Base-by-base conservation (phyloP, 2,329 filamentous ascomycete genomes). In the Penicillium glabrum region DNA sequence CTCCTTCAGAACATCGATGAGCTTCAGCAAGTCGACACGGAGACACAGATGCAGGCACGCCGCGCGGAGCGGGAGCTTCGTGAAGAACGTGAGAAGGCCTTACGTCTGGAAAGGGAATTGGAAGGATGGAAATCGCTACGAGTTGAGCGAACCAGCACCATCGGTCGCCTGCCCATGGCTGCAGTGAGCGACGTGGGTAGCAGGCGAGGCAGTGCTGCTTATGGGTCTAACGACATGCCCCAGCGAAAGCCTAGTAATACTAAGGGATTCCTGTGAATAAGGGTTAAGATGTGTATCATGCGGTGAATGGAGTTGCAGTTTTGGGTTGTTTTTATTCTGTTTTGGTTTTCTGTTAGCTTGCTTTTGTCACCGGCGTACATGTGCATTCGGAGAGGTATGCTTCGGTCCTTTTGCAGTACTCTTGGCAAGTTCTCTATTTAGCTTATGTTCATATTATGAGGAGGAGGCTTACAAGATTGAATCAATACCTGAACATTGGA, bases 1-100 rank as follows among this genome's bases (percentile, higher is more conserved):
- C 86, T 98, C 5, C 87, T 99, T 50, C 83, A 87, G 70, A 91
- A 91, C 1, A 96, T 99, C 66, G 93, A 98, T 71, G 93, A 98
- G 72, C 85, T 99, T 33, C 93, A 99, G 73, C 87, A 90, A 14
- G 89, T 87, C 14, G 93, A 98, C 75, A 92, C 90, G 23, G 82
- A 86, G 11, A 88, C 87, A 46, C 91, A 97, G 73, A 83, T 98
- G 43, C 83, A 87, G 26, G 88, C 90, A 26, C 89, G 93, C 55
- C 87, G 93, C 44, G 91, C 91, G 16, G 93, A 99, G 74, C 86
- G 93, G 44, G 93, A 98, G 69, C 82, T 97, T 16, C 85, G 91
- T 7, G 91, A 97, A 73, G 93, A 96, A 75, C 86, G 84, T 60
- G 95, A 98, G 76, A 93, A 89, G 75, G 83, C 81, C 1, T 77